Percentiles rank a stretch among this genome's conserved stretches.
Evolutionary conservation across 2,329 filamentous ascomycete genomes (phyloP).

Genomic region (Cercospora zeae-maydis): DNA sequence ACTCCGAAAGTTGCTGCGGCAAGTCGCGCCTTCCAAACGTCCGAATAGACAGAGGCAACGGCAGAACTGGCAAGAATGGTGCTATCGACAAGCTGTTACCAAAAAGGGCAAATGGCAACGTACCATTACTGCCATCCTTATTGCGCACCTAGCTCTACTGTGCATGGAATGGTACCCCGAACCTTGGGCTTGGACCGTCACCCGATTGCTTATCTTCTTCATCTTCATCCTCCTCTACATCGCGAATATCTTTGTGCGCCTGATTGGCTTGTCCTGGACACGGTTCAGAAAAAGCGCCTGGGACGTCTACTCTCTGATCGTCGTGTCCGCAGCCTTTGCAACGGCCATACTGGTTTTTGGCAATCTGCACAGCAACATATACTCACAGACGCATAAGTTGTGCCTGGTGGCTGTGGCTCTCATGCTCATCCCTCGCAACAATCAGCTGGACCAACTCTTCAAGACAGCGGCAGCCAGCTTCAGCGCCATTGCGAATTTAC

Average conservation of each 20-base stretch:
- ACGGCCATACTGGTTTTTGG: conserved; percentile 75
- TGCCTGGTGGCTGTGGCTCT: conserved; percentile 88
- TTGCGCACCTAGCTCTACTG: conserved; percentile 78
- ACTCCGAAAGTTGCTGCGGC: conserved; percentile 81
- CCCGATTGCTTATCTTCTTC: conserved; percentile 59
- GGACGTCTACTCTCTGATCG: conserved; percentile 84
- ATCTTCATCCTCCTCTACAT: conserved; percentile 83
- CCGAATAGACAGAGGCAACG: conserved; percentile 73
- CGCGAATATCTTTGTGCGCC: conserved; percentile 75
- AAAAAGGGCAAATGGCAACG: conserved; percentile 92
- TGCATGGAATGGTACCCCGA: conserved; percentile 83
- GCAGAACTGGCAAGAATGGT: conserved; percentile 82
- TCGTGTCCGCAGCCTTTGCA: conserved; percentile 74
- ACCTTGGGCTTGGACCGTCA: conserved; percentile 63
- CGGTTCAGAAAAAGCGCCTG: conserved; percentile 90
- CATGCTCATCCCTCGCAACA: conserved; percentile 90
- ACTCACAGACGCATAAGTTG: conserved; percentile 83
- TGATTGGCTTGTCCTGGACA: conserved; percentile 85
- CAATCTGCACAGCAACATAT: conserved; percentile 54
- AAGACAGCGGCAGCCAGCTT: conserved; percentile 96
- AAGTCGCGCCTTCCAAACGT: conserved; percentile 91
- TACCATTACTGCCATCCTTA: conserved; percentile 71
- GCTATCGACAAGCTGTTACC: conserved; percentile 87
- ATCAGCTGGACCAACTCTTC: conserved; percentile 95
- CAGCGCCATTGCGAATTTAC: conserved; percentile 80